phyloP scores from a whole-genome alignment of 768 basidiomycete genomes.

The Leccinum uliginosum region DNA sequence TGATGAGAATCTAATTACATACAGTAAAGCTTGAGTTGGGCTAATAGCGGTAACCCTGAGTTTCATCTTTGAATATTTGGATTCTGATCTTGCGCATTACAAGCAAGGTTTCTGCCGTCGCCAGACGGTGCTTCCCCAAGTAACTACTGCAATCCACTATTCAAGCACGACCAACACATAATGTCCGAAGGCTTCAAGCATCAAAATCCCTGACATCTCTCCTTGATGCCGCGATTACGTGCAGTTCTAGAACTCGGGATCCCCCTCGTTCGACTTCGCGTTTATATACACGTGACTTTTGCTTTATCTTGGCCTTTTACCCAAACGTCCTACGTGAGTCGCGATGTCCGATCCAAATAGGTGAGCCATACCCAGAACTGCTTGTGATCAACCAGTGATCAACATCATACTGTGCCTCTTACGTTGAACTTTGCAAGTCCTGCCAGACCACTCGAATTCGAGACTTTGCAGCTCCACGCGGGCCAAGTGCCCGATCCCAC shows the following conservation, averaged over 20 bases:
- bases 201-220: not conserved
- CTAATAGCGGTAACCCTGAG: no score
- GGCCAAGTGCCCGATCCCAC: slow-evolving; percentile 50
- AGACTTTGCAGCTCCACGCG: slow-evolving; percentile 61
- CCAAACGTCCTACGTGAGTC: not conserved
- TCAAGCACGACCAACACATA: no score
- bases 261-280: not conserved
- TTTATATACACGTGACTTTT: not conserved
- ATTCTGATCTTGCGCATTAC: no score
- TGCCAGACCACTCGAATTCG: slow-evolving; percentile 45
- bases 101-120: no score
- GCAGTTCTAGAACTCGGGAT: not conserved
- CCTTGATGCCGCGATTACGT: slow-evolving; percentile 10
- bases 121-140: no score
- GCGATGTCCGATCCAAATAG: slow-evolving; percentile 25
- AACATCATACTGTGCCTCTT: no score
- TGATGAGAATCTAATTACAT: no score
- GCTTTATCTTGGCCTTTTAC: not conserved
- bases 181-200: not conserved
- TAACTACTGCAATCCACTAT: no score
- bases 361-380: slow-evolving; percentile 1
- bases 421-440: no score
- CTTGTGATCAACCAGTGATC: not conserved
- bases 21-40: no score
- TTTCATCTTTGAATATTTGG: no score